Evolutionary conservation across 1,139 yeast species (phyloP).

Genomic region (Yamadazyma buinensis): DNA sequence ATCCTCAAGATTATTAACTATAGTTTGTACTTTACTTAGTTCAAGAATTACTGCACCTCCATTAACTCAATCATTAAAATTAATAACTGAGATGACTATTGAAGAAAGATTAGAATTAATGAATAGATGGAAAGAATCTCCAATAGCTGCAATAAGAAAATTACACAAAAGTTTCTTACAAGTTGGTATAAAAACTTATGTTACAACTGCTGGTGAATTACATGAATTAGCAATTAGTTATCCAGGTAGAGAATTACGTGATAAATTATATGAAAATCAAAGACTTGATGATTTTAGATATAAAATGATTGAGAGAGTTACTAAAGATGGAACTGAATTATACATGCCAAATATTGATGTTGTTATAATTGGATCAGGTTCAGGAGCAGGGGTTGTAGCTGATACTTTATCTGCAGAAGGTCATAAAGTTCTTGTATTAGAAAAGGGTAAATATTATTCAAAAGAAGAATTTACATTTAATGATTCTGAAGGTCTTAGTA

Average conservation of each 20-base stretch:
- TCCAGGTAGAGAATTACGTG: conserved; percentile 31
- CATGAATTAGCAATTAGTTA: conserved; percentile 34
- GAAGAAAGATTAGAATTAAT: conserved; percentile 28
- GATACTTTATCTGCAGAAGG: conserved; percentile 47
- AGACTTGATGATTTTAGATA: conserved; percentile 25
- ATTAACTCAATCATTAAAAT: conserved; percentile 32
- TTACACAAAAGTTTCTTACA: conserved; percentile 25
- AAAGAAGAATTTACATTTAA: conserved; percentile 33
- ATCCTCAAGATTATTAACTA: conserved; percentile 20
- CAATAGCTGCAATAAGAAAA: conserved; percentile 25
- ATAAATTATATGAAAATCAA: conserved; percentile 25
- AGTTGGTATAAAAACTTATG: conserved; percentile 23
- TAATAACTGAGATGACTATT: conserved; percentile 34
- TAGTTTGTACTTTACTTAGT: conserved; percentile 25
- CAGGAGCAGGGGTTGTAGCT: conserved; percentile 59
- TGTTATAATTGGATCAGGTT: conserved; percentile 54
- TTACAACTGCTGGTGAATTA: conserved; percentile 26
- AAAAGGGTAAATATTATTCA: conserved; percentile 48
- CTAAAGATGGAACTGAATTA: conserved; percentile 26
- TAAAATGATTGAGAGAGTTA: conserved; percentile 31
- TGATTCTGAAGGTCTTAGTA: conserved; percentile 35
- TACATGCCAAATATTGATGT: conserved; percentile 40
- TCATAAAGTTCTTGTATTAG: conserved; percentile 44
- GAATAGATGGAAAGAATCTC: conserved; percentile 38
- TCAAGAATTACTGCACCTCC: conserved; percentile 34